phyloP scores from a whole-genome alignment of 2,329 filamentous ascomycete genomes.

The Claviceps humidiphila region DNA sequence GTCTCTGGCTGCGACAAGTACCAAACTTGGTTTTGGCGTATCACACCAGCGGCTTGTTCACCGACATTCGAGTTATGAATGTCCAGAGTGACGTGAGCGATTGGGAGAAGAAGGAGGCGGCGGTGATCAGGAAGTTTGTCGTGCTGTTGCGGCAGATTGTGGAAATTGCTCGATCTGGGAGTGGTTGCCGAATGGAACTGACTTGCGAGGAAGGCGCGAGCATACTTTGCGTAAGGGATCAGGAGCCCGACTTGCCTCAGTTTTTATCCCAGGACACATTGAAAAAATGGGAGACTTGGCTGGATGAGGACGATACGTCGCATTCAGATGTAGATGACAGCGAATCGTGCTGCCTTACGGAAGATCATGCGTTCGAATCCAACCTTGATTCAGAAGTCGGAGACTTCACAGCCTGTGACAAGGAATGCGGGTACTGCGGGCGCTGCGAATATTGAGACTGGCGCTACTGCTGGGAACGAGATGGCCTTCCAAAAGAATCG shows the following conservation, averaged over 20 bases:
- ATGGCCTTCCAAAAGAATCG: too few relatives aligned
- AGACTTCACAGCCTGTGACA: not conserved
- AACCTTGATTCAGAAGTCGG: too few relatives aligned
- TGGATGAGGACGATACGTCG: not conserved
- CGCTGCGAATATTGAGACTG: not conserved
- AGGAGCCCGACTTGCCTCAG: not conserved
- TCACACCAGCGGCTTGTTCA: constrained; percentile 13
- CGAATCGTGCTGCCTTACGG: not conserved
- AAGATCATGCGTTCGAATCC: not conserved
- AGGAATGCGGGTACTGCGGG: not conserved
- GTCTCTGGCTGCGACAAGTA: constrained; percentile 28
- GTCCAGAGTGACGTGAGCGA: not conserved
- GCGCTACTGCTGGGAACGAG: too few relatives aligned
- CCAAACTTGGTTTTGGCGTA: constrained; percentile 28
- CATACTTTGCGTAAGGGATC: not conserved
- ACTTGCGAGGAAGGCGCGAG: not conserved
- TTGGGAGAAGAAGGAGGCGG: not conserved
- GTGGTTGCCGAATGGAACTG: not conserved
- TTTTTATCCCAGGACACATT: not conserved
- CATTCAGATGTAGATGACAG: not conserved
- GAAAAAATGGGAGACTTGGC: not conserved
- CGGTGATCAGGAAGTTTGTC: not conserved
- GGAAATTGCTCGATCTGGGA: not conserved
- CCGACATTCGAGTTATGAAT: not conserved
- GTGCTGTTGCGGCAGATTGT: not conserved